phyloP scores from a whole-genome alignment of 2,329 filamentous ascomycete species.

The Colletotrichum karsti region DNA sequence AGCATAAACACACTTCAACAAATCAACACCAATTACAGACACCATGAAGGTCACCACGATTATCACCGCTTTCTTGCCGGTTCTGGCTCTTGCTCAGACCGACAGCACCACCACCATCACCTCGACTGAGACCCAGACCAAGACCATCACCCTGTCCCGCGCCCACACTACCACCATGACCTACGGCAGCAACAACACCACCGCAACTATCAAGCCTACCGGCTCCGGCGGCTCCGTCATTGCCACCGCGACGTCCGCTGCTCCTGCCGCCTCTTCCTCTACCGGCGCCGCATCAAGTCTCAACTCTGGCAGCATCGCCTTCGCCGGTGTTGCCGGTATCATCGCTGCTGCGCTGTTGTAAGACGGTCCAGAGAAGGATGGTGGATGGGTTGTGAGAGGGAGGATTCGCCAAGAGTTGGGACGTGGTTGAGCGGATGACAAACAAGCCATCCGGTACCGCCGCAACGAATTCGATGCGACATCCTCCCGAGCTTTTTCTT shows the following conservation, averaged over 20 bases:
- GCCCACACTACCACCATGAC: conserved; percentile 50
- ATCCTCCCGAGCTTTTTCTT: conserved; percentile 16
- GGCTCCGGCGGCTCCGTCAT: conserved; percentile 33
- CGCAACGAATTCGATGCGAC: conserved; percentile 24
- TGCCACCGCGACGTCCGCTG: conserved; percentile 28
- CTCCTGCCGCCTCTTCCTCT: conserved; percentile 32
- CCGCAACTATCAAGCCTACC: conserved; percentile 40
- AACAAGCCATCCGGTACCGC: not conserved
- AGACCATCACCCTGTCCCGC: conserved; percentile 42
- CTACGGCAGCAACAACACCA: conserved; percentile 48
- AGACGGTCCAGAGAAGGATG: conserved; percentile 22
- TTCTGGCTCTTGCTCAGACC: conserved; percentile 59
- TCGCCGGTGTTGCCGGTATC: conserved; percentile 60
- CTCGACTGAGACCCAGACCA: conserved; percentile 59
- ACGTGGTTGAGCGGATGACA: conserved; percentile 2
- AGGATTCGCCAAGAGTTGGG: not conserved
- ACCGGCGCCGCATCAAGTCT: conserved; percentile 44
- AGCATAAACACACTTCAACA: conserved; percentile 22
- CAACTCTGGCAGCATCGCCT: conserved; percentile 51
- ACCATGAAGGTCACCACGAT: conserved; percentile 52
- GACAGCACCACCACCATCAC: conserved; percentile 51
- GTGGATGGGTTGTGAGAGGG: not conserved
- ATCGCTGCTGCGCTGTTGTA: conserved; percentile 62
- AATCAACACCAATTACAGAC: conserved; percentile 28
- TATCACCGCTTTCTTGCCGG: conserved; percentile 59